Conservation (phyloP, 441 rosid species). For the Syzygium malaccense region DNA sequence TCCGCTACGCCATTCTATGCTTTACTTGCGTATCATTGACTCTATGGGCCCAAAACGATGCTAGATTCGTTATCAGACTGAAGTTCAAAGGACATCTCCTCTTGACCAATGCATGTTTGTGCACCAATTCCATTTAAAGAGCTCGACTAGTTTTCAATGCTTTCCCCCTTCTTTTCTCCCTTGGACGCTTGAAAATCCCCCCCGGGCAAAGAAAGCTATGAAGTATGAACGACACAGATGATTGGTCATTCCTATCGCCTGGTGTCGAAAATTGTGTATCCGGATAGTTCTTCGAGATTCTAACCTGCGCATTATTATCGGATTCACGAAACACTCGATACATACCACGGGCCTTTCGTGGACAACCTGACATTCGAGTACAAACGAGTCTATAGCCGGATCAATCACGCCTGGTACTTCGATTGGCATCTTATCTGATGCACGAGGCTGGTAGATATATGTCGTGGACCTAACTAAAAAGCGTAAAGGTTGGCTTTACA, state of each 20-base stretch:
- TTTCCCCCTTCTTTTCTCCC: not conserved
- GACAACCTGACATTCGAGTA: not conserved
- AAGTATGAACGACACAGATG: not conserved
- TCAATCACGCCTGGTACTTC: not conserved
- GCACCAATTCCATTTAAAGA: not conserved
- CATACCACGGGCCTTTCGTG: too few relatives aligned
- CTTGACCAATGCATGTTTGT: not conserved
- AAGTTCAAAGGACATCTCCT: not conserved
- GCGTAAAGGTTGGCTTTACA: not conserved
- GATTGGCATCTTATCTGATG: not conserved
- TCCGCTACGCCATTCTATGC: not conserved
- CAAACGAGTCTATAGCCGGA: not conserved
- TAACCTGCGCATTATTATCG: fast-evolving
- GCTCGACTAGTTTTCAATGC: not conserved
- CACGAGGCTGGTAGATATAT: not conserved
- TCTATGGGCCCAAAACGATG: not conserved
- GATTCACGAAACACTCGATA: not conserved
- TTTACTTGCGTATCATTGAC: fast-evolving
- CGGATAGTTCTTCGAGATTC: not conserved
- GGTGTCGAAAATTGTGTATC: fast-evolving
- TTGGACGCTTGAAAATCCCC: too few relatives aligned
- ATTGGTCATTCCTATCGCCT: not conserved
- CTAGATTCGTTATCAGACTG: too few relatives aligned
- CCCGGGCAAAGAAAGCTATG: too few relatives aligned
- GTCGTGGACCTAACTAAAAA: not conserved